Percentiles rank a stretch among this genome's conserved stretches.
Conservation (phyloP, 2,329 filamentous ascomycete species). For the Aschersonia sp. region DNA sequence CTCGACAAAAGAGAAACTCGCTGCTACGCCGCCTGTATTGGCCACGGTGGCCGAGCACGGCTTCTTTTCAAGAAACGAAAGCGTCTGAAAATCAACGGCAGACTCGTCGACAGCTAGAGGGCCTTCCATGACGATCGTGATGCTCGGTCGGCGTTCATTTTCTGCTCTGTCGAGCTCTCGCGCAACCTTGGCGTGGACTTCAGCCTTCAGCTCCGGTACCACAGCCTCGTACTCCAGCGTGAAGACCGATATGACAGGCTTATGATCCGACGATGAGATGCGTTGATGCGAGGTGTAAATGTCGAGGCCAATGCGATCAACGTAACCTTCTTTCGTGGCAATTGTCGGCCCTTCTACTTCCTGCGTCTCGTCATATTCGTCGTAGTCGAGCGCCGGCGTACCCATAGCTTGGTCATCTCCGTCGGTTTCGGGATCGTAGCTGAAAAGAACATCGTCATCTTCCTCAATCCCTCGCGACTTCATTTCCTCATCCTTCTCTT, state of each 20-base stretch:
- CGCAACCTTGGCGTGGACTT: conserved; percentile 74
- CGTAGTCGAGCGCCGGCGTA: conserved; percentile 35
- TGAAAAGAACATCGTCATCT: conserved; percentile 77
- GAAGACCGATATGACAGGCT: conserved; percentile 76
- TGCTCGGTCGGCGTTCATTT: conserved; percentile 71
- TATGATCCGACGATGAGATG: conserved; percentile 88
- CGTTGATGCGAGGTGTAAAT: conserved; percentile 80
- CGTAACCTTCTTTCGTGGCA: conserved; percentile 41
- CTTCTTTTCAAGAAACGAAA: conserved; percentile 54
- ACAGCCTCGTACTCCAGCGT: conserved; percentile 76
- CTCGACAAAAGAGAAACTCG: conserved; percentile 68
- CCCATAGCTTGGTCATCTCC: conserved; percentile 24
- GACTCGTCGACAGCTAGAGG: conserved; percentile 26
- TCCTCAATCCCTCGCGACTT: conserved; percentile 62
- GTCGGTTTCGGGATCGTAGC: conserved; percentile 77
- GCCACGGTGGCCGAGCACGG: conserved; percentile 65
- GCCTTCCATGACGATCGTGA: conserved; percentile 69
- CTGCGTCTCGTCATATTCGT: conserved; percentile 39
- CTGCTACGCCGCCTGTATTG: conserved; percentile 75
- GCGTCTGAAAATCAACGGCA: conserved; percentile 63
- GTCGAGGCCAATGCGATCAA: conserved; percentile 39
- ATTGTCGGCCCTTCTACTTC: conserved; percentile 26
- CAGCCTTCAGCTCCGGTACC: conserved; percentile 69
- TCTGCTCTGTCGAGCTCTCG: conserved; percentile 79
- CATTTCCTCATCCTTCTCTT: conserved; percentile 72